Evolutionary conservation across 352 stramenopile genomes (phyloP).

Genomic region (Phytophthora litchii): DNA sequence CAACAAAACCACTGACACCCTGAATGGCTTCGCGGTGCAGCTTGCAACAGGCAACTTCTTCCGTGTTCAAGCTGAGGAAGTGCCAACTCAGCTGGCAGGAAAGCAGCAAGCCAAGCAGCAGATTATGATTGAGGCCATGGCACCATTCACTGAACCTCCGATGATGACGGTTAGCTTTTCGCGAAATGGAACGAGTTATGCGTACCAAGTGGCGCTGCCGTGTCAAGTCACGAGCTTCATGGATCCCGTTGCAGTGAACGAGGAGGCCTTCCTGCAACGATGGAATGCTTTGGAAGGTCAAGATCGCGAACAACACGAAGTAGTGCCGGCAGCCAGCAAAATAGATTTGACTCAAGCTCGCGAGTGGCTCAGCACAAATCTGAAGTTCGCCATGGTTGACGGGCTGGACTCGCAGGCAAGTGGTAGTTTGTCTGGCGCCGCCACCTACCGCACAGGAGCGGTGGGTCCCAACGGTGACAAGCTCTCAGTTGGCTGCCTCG

Average conservation of each 20-base stretch:
- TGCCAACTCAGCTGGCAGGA: constrained; percentile 73
- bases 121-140: constrained; percentile 93
- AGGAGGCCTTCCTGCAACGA: constrained; percentile 92
- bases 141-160: constrained; percentile 91
- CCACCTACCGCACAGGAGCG: constrained; percentile 92
- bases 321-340: constrained; percentile 79
- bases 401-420: constrained; percentile 66
- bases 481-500: constrained; percentile 93
- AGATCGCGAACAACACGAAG: constrained; percentile 92
- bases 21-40: constrained; percentile 87
- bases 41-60: constrained; percentile 58
- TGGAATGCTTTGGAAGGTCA: constrained; percentile 93
- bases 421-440: constrained; percentile 90
- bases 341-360: constrained; percentile 87
- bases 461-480: constrained; percentile 91
- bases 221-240: constrained; percentile 92
- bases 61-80: constrained; percentile 70
- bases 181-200: constrained; percentile 62
- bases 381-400: constrained; percentile 91
- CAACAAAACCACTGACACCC: constrained; percentile 86
- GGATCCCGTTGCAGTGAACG: constrained; percentile 90
- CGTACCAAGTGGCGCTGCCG: constrained; percentile 80
- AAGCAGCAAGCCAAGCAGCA: constrained; percentile 94
- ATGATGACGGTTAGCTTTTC: constrained; percentile 90
- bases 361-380: constrained; percentile 84